Base-by-base conservation (phyloP, 1,139 yeast species). In the Pichia terricola region DNA sequence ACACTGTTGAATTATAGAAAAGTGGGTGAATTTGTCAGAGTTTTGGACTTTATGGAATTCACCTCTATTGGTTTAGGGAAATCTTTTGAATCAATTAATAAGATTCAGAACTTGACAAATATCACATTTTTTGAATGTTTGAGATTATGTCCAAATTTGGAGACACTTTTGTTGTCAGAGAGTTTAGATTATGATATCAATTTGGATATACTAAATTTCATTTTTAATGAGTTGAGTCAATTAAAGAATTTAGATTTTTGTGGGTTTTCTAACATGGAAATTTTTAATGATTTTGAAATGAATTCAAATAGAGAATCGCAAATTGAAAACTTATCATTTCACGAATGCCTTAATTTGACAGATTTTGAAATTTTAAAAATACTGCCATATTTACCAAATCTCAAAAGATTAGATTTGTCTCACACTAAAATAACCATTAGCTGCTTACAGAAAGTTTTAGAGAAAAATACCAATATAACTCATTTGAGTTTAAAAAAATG, bases 41-140 rank as follows among this genome's bases (percentile, higher is more conserved):
- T 81, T 47, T 73, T 88, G 56, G 96, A 88, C 64, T 88, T 88
- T 58, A 85, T 84, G 57, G 91, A 86, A 50, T 83, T 88, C 60
- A 87, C 96, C 0, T 82, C 94, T 1, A 81, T 89, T 42, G 96
- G 96, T 0, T 69, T 88, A 42, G 96, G 96, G 3, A 70, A 96
- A 50, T 84, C 96, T 0, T 86, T 86, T 7, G 75, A 83, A 53
- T 87, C 87, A 95, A 88, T 85, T 64, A 81, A 78, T 61, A 94
- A 85, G 62, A 88, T 88, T 53, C 94, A 87, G 62, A 85, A 87
- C 85, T 87, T 88, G 38, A 88, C 96, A 0, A 70, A 81, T 39
- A 65, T 69, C 30, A 88, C 96, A 3, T 78, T 88, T 33, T 61
- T 75, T 41, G 67, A 72, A 34, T 85, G 87, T 45, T 67, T 88